Evolutionary conservation across 192 early-diverging fungal species (phyloP).

Genomic region (Coemansia sp.): DNA sequence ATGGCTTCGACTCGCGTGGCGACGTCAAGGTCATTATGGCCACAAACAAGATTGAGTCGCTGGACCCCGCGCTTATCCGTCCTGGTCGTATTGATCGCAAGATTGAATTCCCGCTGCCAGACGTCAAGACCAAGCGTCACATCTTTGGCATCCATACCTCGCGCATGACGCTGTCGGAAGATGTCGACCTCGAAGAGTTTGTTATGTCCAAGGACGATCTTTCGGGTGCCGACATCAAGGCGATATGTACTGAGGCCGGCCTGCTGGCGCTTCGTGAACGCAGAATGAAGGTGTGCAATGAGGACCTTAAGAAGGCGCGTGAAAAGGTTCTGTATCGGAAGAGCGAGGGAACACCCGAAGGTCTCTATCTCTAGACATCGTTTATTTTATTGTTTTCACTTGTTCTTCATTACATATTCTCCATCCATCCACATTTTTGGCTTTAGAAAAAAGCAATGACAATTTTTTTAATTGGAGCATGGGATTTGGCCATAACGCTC

Average conservation of each 20-base stretch:
- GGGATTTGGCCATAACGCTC: slow-evolving; percentile 8
- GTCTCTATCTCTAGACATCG: slow-evolving; percentile 73
- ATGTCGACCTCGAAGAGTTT: slow-evolving; percentile 98
- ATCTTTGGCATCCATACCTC: slow-evolving; percentile 96
- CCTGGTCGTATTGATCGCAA: slow-evolving; percentile 98
- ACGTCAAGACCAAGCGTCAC: slow-evolving; percentile 94
- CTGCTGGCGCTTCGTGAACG: slow-evolving; percentile 95
- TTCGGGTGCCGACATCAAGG: slow-evolving; percentile 98
- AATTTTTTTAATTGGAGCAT: neutral
- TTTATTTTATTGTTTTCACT: neutral
- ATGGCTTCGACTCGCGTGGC: slow-evolving; percentile 93
- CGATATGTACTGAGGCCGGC: slow-evolving; percentile 99
- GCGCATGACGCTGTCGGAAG: slow-evolving; percentile 92
- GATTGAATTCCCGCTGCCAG: slow-evolving; percentile 98
- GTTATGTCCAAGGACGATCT: slow-evolving; percentile 99
- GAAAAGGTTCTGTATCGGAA: slow-evolving; percentile 99
- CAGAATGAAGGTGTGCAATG: slow-evolving; percentile 96
- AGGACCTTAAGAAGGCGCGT: slow-evolving; percentile 96
- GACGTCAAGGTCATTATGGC: slow-evolving; percentile 99
- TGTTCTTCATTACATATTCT: slow-evolving; percentile 1
- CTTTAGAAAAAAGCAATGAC: neutral
- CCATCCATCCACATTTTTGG: neutral
- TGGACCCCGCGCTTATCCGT: slow-evolving; percentile 96
- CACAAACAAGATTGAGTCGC: slow-evolving; percentile 95
- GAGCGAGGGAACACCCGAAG: slow-evolving; percentile 98